phyloP scores from a whole-genome alignment of 1,284 basidiomycete species.

The Sporisorium iseilematis-ciliati region DNA sequence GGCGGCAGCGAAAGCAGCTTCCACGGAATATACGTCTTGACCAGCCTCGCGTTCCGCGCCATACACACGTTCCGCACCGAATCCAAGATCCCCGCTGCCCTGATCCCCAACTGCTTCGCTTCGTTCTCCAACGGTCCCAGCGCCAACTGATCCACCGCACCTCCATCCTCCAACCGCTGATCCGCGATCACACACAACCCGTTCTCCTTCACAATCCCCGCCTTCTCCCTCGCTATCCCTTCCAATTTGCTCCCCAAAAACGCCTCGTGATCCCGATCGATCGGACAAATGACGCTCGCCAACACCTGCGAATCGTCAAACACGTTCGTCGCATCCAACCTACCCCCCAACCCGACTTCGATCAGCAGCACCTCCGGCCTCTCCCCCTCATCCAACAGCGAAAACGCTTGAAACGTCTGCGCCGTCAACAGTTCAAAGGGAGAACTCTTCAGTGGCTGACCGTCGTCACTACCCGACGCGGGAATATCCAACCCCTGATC shows the following conservation, averaged over 20 bases:
- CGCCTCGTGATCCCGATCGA: constrained; percentile 92
- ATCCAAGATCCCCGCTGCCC: constrained; percentile 52
- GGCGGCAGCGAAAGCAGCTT: constrained; percentile 38
- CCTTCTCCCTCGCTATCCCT: constrained; percentile 86
- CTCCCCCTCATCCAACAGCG: constrained; percentile 63
- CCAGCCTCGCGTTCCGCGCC: constrained; percentile 37
- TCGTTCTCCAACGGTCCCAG: constrained; percentile 48
- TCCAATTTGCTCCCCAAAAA: constrained; percentile 84
- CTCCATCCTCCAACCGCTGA: constrained; percentile 42
- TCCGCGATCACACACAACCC: constrained; percentile 80
- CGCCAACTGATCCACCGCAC: constrained; percentile 31
- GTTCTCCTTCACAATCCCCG: constrained; percentile 79
- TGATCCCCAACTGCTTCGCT: constrained; percentile 27
- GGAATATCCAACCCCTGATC: constrained; percentile 77
- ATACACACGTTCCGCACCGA: constrained; percentile 49
- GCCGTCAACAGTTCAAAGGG: constrained; percentile 72
- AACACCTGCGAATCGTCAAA: constrained; percentile 77
- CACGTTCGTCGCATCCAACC: constrained; percentile 92
- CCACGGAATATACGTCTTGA: constrained; percentile 53
- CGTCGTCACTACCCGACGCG: constrained; percentile 67
- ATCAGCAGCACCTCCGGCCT: constrained; percentile 84
- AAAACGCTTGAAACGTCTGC: constrained; percentile 66
- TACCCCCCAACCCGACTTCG: constrained; percentile 95
- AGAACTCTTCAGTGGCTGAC: constrained; percentile 45
- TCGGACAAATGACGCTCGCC: constrained; percentile 83